These are phyloP conservation scores for Saitozyma podzolica DNA, from an alignment of 768 basidiomycete genomes.

Conservation along the genomic window DNA sequence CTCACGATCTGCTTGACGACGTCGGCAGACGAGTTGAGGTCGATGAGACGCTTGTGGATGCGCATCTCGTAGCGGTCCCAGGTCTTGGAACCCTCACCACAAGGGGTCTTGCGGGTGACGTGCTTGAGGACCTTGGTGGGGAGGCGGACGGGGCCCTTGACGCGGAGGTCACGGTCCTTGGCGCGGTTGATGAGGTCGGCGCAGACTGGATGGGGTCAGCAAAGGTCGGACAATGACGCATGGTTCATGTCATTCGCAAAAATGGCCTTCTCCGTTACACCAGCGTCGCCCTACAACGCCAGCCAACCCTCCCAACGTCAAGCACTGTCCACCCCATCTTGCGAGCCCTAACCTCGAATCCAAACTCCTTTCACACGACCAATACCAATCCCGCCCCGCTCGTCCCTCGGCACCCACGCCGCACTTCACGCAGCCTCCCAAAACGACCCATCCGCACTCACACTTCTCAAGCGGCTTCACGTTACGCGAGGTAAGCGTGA, in stretches of 20 bases:
- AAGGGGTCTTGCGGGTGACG: conserved; percentile 99
- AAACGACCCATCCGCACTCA: conserved; percentile 52
- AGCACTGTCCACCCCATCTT: conserved; percentile 1
- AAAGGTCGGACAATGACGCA: neutral
- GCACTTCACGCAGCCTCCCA: neutral
- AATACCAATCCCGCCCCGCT: neutral
- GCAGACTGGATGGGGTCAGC: conserved; percentile 66
- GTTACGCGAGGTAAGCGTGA: conserved; percentile 97
- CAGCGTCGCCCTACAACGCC: too few relatives aligned
- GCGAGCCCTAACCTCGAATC: too few relatives aligned
- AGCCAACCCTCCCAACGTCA: too few relatives aligned
- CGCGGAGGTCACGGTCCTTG: conserved; percentile 98
- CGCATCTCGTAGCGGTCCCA: conserved; percentile 99
- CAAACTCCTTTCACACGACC: too few relatives aligned
- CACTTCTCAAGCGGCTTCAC: conserved; percentile 99
- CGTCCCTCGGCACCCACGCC: neutral
- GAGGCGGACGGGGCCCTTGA: conserved; percentile 97
- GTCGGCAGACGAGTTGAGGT: conserved; percentile 97
- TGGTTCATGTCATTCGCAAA: neutral
- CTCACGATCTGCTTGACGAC: conserved; percentile 99
- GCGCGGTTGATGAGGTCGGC: conserved; percentile 95
- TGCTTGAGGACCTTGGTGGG: conserved; percentile 99
- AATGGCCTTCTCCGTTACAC: too few relatives aligned
- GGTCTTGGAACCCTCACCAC: conserved; percentile 99
- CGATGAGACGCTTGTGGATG: conserved; percentile 98